Percentiles rank a stretch among this genome's conserved stretches.
phyloP scores from a whole-genome alignment of 306 rosid species.

The Lotus japonicus region DNA sequence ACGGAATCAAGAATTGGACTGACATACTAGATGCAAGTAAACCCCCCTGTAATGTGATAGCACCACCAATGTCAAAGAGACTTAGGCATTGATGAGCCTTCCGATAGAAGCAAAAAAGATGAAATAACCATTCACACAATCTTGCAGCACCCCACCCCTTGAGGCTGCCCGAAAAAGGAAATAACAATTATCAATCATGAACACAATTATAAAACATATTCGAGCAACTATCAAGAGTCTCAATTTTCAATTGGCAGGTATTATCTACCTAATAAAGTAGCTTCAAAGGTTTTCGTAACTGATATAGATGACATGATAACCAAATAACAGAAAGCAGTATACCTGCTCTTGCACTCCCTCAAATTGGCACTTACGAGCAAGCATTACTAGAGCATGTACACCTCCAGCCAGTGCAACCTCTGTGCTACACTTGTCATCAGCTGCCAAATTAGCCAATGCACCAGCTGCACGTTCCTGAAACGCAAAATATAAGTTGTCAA shows the following conservation, averaged over 20 bases:
- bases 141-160: background rate
- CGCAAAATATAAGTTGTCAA: conserved; percentile 11
- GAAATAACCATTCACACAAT: background rate
- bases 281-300: conserved; percentile 5
- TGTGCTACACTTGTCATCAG: conserved; percentile 98
- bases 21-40: conserved; percentile 8
- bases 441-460: conserved; percentile 99
- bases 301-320: background rate
- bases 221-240: conserved; percentile 1
- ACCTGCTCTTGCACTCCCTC: conserved; percentile 99
- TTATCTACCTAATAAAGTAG: conserved; percentile 1
- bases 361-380: conserved; percentile 91
- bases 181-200: background rate
- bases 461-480: conserved; percentile 99
- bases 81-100: conserved; percentile 8
- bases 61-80: background rate
- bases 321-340: conserved; percentile 16
- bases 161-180: background rate
- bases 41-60: background rate
- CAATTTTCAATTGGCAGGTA: conserved; percentile 7
- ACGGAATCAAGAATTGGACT: background rate
- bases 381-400: conserved; percentile 98
- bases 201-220: background rate
- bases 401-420: conserved; percentile 98
- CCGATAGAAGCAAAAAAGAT: conserved; percentile 10